Evolutionary conservation across 306 rosid genomes (phyloP).

Genomic region (Vigna angularis): DNA sequence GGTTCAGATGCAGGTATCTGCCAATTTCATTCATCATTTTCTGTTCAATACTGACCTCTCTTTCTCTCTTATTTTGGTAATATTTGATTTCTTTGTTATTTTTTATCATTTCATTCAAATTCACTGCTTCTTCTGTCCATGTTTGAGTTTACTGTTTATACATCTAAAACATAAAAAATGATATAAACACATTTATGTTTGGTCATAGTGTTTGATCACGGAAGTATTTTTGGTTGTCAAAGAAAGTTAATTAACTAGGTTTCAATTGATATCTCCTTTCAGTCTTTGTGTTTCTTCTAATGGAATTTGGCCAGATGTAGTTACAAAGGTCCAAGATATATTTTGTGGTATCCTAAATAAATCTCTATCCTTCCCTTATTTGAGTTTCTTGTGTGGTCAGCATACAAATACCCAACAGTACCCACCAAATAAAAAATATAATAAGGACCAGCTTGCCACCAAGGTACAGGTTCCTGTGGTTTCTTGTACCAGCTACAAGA

Average conservation of each 20-base stretch:
- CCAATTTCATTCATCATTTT: neutral
- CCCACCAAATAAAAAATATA: too few relatives aligned
- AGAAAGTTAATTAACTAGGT: constrained; percentile 1
- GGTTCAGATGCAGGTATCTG: constrained; percentile 60
- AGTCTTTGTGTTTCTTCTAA: neutral
- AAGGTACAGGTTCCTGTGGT: neutral
- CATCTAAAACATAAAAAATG: constrained; percentile 3
- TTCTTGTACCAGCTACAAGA: neutral
- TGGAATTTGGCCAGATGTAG: neutral
- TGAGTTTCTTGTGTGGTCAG: too few relatives aligned
- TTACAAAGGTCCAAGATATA: neutral
- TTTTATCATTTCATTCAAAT: constrained; percentile 5
- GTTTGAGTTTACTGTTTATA: neutral
- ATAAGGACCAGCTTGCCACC: neutral
- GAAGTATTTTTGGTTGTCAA: constrained; percentile 22
- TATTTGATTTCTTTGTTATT: constrained; percentile 16
- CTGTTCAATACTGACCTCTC: neutral
- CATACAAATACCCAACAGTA: too few relatives aligned
- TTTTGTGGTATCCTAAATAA: neutral
- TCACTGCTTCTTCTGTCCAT: neutral
- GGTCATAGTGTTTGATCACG: neutral
- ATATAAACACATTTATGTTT: neutral
- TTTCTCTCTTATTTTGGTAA: neutral
- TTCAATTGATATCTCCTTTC: constrained; percentile 3
- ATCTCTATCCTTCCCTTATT: neutral